Percentiles rank a stretch among this genome's conserved stretches.
Evolutionary conservation across 2,329 filamentous ascomycete species (phyloP).

Genomic region (Aspergillus glaucus): DNA sequence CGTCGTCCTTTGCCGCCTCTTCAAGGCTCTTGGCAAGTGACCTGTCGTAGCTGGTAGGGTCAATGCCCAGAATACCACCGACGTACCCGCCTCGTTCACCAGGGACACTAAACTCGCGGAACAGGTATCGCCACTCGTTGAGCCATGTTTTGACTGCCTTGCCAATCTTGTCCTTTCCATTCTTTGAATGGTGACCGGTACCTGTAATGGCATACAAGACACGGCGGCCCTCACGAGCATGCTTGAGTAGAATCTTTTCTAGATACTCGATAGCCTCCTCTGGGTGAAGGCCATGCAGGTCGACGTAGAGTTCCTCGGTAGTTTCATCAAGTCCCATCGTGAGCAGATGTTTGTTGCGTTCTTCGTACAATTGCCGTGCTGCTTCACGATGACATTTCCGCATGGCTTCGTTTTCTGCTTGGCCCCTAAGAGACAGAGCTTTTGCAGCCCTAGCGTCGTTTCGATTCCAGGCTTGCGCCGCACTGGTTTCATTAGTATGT

Average conservation of each 20-base stretch:
- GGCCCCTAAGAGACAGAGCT: conserved; percentile 84
- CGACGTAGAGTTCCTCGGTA: conserved; percentile 76
- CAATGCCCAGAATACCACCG: conserved; percentile 59
- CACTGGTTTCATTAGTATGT: conserved; percentile 46
- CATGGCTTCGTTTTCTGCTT: conserved; percentile 97
- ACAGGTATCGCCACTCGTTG: conserved; percentile 93
- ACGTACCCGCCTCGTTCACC: conserved; percentile 80
- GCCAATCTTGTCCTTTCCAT: conserved; percentile 96
- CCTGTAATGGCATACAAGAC: conserved; percentile 95
- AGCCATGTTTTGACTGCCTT: conserved; percentile 87
- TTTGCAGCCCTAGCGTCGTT: conserved; percentile 96
- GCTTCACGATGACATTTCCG: conserved; percentile 93
- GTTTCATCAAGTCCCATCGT: conserved; percentile 38
- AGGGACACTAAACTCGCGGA: conserved; percentile 91
- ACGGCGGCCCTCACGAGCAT: conserved; percentile 59
- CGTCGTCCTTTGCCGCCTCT: conserved; percentile 16
- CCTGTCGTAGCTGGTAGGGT: conserved; percentile 54
- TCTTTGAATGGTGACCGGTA: conserved; percentile 95
- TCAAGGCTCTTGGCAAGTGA: conserved; percentile 22
- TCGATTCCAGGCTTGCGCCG: conserved; percentile 96
- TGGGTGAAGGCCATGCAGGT: conserved; percentile 95
- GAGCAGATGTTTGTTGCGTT: conserved; percentile 68
- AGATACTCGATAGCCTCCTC: conserved; percentile 95
- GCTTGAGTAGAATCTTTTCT: conserved; percentile 78
- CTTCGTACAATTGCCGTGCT: conserved; percentile 83